These are phyloP conservation scores for Beauveria asiatica DNA, from an alignment of 2,329 filamentous ascomycete species.

Conservation along the genomic window DNA sequence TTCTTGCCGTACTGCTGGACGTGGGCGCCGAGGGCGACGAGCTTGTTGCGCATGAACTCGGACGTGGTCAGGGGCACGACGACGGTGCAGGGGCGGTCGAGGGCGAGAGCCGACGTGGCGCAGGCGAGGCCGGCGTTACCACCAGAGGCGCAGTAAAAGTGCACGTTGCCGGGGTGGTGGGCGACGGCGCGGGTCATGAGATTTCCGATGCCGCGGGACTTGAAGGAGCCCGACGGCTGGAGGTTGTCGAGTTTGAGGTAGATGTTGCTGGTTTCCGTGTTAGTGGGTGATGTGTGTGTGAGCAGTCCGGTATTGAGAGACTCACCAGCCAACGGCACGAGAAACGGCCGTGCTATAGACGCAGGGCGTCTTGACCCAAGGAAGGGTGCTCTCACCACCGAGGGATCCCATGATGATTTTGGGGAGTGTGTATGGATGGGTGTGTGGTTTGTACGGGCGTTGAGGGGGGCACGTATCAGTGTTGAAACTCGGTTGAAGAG, in stretches of 20 bases:
- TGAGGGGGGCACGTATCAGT: slow-evolving; percentile 12
- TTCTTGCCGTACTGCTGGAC: slow-evolving; percentile 61
- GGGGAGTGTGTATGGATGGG: neutral
- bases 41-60: slow-evolving; percentile 61
- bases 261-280: slow-evolving; percentile 49
- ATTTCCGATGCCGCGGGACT: slow-evolving; percentile 69
- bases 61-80: slow-evolving; percentile 62
- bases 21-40: slow-evolving; percentile 57
- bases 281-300: slow-evolving; percentile 17
- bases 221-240: slow-evolving; percentile 81
- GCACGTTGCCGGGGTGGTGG: slow-evolving; percentile 30
- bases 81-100: slow-evolving; percentile 62
- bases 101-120: slow-evolving; percentile 58
- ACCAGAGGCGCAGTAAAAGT: slow-evolving; percentile 74
- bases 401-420: slow-evolving; percentile 32
- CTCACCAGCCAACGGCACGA: slow-evolving; percentile 62
- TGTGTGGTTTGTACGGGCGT: slow-evolving; percentile 2
- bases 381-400: slow-evolving; percentile 31
- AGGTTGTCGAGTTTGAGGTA: slow-evolving; percentile 80
- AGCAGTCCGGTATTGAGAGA: slow-evolving; percentile 9
- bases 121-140: slow-evolving; percentile 82
- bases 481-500: slow-evolving; percentile 11
- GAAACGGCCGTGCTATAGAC: slow-evolving; percentile 60
- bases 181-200: slow-evolving; percentile 44
- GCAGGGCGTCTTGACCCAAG: slow-evolving; percentile 66